Evolutionary conservation across 2,329 filamentous ascomycete species (phyloP).

Genomic region (Paecilomyces fulvus): DNA sequence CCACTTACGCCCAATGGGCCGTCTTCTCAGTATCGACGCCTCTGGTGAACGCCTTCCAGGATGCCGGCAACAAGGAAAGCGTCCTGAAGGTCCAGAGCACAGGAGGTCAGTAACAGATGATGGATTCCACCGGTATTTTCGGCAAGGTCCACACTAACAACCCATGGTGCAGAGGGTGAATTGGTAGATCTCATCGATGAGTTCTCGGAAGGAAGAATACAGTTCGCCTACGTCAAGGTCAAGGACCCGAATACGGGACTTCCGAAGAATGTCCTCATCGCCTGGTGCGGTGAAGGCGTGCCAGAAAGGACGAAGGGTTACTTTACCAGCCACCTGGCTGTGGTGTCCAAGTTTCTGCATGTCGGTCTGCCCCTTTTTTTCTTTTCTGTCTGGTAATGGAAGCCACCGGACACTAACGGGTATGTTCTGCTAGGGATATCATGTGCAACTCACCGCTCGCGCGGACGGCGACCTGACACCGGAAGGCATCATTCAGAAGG

Average conservation of each 20-base stretch:
- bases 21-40: constrained; percentile 89
- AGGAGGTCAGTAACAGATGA: constrained; percentile 54
- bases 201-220: constrained; percentile 91
- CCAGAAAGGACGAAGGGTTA: constrained; percentile 98
- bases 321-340: constrained; percentile 87
- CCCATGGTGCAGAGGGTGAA: constrained; percentile 63
- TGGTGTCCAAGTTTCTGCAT: constrained; percentile 85
- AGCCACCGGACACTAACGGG: constrained; percentile 3
- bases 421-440: constrained; percentile 58
- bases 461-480: constrained; percentile 83
- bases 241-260: constrained; percentile 86
- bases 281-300: constrained; percentile 95
- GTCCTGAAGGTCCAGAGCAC: constrained; percentile 89
- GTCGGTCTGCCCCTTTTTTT: constrained; percentile 31
- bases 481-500: constrained; percentile 83
- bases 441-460: constrained; percentile 93
- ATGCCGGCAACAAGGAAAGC: constrained; percentile 78
- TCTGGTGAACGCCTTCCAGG: constrained; percentile 85
- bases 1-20: constrained; percentile 87
- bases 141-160: constrained; percentile 15
- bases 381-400: not conserved
- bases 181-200: constrained; percentile 84
- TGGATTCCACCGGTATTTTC: not conserved
- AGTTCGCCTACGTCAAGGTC: constrained; percentile 95
- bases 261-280: constrained; percentile 87